Base-by-base conservation (phyloP, 352 stramenopile species). In the Phytophthora cactorum region DNA sequence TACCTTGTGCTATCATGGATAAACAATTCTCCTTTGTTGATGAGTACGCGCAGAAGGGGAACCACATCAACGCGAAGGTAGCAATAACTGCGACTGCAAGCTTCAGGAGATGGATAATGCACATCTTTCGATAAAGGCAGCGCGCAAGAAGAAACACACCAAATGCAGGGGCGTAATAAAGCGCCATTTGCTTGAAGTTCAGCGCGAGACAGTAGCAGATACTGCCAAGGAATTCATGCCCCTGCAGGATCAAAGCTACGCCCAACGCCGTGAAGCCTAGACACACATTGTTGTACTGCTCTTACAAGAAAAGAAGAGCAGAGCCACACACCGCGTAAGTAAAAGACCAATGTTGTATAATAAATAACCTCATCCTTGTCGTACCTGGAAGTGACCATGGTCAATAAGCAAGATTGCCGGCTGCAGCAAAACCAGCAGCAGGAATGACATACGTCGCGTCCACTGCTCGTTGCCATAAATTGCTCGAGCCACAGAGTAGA, bases 121-220 rank as follows among this genome's bases (percentile, higher is more conserved):
- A 74, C 43, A 73, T 62, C 6, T 68, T 57, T 4, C 81, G 78
- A 49, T 96, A 88, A 2, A 90, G 51, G 53, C 93, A 98, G 55
- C 92, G 92, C 22, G 88, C 86, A 28, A 99, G 69, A n/a, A 99
- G 78, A 67, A 93, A 98, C 6, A 95, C 79, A 58, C 98, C 98
- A 36, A 99, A 85, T 36, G 89, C 92, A 5, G 96, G 96, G 1
- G 96, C 92, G 74, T 98, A 99, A 79, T 99, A 99, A 5, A 99
- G 84, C n/a, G 96, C 89, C 93, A 99, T 99, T 90, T 99, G 98
- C 86, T 99, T 99, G 71, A 99, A 99, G 71, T 98, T 99, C 6
- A 99, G 82, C 36, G 97, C 94, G 28, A 99, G 74, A 47, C 83
- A 93, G 77, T 98, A 99, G 46, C 75, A 84, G 61, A 95, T 63